Percentiles rank a stretch among this genome's conserved stretches.
Evolutionary conservation across 768 basidiomycete species (phyloP).

Genomic region (Pholiota conissans): DNA sequence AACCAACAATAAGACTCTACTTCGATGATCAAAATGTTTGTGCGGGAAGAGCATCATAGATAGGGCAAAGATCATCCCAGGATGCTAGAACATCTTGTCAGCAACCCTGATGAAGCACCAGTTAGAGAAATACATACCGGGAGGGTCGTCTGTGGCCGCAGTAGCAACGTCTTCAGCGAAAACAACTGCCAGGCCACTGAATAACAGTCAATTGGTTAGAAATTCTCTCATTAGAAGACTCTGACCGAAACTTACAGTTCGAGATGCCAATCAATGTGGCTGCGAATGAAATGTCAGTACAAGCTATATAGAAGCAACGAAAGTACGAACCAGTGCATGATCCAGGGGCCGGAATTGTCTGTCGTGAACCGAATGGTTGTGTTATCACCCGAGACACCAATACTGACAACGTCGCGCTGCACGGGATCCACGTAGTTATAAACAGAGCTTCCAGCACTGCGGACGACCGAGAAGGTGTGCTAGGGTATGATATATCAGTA

Average conservation of each 20-base stretch:
- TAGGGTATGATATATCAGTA: too few species aligned
- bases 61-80: constrained; percentile 39
- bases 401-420: constrained; percentile 32
- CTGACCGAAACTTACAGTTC: constrained; percentile 28
- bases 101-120: too few species aligned
- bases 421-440: constrained; percentile 49
- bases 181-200: constrained; percentile 39
- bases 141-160: constrained; percentile 5
- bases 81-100: constrained; percentile 15
- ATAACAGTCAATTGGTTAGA: neutral
- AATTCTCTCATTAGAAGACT: neutral
- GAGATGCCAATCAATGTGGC: constrained; percentile 58
- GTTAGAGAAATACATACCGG: constrained; percentile 8
- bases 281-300: constrained; percentile 12
- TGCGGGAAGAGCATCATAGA: constrained; percentile 23
- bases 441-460: constrained; percentile 31
- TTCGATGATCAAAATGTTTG: neutral
- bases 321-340: neutral
- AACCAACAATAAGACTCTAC: too few species aligned
- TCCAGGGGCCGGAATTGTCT: neutral
- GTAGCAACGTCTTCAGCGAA: constrained; percentile 34
- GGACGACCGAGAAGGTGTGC: constrained; percentile 35
- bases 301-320: neutral
- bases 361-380: neutral
- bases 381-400: constrained; percentile 12